Percentiles rank a stretch among this genome's conserved stretches.
These are phyloP conservation scores for Naumovozyma baii DNA, from an alignment of 805 yeast species.

Conservation along the genomic window DNA sequence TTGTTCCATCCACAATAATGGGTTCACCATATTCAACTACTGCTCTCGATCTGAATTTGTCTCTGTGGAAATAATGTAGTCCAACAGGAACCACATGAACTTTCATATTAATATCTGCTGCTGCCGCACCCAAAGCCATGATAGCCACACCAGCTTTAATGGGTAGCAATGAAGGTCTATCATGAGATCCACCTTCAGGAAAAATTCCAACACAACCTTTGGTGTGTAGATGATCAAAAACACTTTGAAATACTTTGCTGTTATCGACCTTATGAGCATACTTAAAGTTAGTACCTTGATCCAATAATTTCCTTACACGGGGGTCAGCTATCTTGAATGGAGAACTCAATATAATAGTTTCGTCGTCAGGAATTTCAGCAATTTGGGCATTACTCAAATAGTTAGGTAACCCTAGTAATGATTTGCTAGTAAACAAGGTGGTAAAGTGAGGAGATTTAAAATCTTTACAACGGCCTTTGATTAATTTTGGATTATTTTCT, in stretches of 20 bases:
- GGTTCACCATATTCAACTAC: constrained; percentile 92
- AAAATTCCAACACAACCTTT: constrained; percentile 85
- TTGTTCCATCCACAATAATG: constrained; percentile 55
- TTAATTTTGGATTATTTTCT: constrained; percentile 35
- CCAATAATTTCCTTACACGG: constrained; percentile 32
- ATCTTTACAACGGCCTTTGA: constrained; percentile 45
- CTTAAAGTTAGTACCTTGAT: constrained; percentile 49
- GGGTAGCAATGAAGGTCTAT: constrained; percentile 81
- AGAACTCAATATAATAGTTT: constrained; percentile 55
- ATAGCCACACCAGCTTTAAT: constrained; percentile 95
- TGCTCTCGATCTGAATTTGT: constrained; percentile 89
- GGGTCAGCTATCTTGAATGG: constrained; percentile 53
- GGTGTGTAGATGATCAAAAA: constrained; percentile 70
- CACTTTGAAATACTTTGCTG: constrained; percentile 69
- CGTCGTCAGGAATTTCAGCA: constrained; percentile 57
- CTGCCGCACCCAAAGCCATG: constrained; percentile 95
- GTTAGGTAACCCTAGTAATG: constrained; percentile 67
- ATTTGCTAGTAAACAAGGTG: constrained; percentile 47
- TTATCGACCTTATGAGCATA: constrained; percentile 82
- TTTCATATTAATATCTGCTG: constrained; percentile 59
- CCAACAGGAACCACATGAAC: constrained; percentile 94
- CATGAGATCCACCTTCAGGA: constrained; percentile 98
- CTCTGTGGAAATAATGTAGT: constrained; percentile 93
- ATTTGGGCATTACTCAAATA: constrained; percentile 71
- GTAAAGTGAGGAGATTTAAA: constrained; percentile 46